Evolutionary conservation across 2,329 filamentous ascomycete genomes (phyloP), one percentile per base, ranked within the genome.

Genomic region (Phaeophleospora eucalypticola): DNA sequence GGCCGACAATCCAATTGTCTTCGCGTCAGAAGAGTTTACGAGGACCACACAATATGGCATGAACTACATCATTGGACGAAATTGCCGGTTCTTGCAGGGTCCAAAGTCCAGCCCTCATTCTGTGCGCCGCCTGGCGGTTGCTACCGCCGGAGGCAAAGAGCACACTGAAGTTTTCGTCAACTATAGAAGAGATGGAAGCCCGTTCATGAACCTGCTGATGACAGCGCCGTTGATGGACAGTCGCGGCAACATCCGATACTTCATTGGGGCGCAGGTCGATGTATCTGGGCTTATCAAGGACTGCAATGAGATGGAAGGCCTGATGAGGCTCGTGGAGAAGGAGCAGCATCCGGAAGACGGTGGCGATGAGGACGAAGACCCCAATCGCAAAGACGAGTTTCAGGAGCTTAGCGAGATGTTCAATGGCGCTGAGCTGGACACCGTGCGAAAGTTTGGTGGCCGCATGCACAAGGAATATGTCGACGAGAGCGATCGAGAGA

Each of bases 61-160:
- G 68, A 77, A 75, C 46, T 87, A 89, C 61, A 79, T 82, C 2
- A 78, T 90, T 15, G 86, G 86, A 0, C 80, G 84, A 24, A 90
- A 90, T 53, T 89, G 86, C 58, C 80, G 86, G 6, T 89, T 90
- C 58, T 75, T 90, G 1, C 86, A 89, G 63, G 86, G 87, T 0
- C 85, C 85, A 0, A 79, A 78, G 57, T 89, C 86, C 4, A 84
- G 84, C 53, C 73, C 72, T 0, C 75, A 77, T 51, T 85, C 81
- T 41, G 73, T 86, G 0, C 68, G 73, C 44, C 74, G 87, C 43
- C 71, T 90, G 9, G 73, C 77, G 24, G 77, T 84, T 34, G 81
- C 81, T 20, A 68, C 85, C 9, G 65, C 72, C 6, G 77, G 74
- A 1, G 83, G 83, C n/a, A 76, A 79, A 55, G 86, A 89, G 58